phyloP scores from a whole-genome alignment of 257 asterid genomes.

The Voacanga thouarsii region DNA sequence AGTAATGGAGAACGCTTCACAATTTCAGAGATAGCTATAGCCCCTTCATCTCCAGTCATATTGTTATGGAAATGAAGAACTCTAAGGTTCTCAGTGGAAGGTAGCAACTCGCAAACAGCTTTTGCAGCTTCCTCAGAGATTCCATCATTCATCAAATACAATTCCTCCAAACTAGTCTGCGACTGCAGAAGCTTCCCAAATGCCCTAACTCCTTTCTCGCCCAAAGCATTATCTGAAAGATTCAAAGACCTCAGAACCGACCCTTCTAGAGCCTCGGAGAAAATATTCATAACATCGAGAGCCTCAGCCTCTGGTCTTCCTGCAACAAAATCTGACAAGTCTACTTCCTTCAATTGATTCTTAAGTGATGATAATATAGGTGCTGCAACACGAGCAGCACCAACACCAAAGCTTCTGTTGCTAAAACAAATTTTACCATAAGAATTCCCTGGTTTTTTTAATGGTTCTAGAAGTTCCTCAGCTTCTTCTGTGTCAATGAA shows the following conservation, averaged over 20 bases:
- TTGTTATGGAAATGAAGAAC: slow-evolving; percentile 91
- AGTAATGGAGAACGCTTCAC: slow-evolving; percentile 64
- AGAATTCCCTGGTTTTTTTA: slow-evolving; percentile 63
- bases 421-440: slow-evolving; percentile 81
- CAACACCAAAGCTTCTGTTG: slow-evolving; percentile 85
- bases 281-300: slow-evolving; percentile 88
- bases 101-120: slow-evolving; percentile 81
- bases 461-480: slow-evolving; percentile 62
- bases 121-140: slow-evolving; percentile 94
- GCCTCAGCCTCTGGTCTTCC: slow-evolving; percentile 95
- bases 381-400: slow-evolving; percentile 76
- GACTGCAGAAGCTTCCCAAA: slow-evolving; percentile 75
- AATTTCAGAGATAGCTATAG: slow-evolving; percentile 66
- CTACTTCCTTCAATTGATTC: slow-evolving; percentile 83
- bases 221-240: slow-evolving; percentile 90
- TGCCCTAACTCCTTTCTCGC: slow-evolving; percentile 93
- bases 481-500: slow-evolving; percentile 86
- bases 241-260: slow-evolving; percentile 69
- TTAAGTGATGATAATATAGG: slow-evolving; percentile 72
- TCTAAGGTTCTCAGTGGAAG: slow-evolving; percentile 62
- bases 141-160: slow-evolving; percentile 83
- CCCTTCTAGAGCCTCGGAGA: slow-evolving; percentile 86
- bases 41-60: slow-evolving; percentile 98
- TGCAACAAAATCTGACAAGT: slow-evolving; percentile 92
- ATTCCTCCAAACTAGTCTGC: slow-evolving; percentile 72